phyloP scores from a whole-genome alignment of 2,329 filamentous ascomycete genomes.

The Colletotrichum incanum region DNA sequence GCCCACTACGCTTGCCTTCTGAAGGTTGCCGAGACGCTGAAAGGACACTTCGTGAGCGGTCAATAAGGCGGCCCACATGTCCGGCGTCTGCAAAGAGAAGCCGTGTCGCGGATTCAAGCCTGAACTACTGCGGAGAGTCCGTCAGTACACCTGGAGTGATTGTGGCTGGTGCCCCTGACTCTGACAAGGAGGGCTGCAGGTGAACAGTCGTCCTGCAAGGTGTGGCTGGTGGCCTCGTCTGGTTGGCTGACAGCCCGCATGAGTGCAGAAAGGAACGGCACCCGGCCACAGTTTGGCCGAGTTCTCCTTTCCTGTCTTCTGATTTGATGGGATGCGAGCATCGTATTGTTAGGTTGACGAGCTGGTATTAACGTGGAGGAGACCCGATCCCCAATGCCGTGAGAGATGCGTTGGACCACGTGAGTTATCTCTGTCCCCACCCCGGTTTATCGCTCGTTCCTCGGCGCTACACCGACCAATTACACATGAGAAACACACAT shows the following conservation, averaged over 20 bases:
- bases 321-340: constrained; percentile 25
- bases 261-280: constrained; percentile 17
- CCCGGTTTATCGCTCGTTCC: constrained; percentile 26
- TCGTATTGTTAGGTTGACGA: constrained; percentile 9
- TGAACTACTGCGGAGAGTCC: constrained; percentile 16
- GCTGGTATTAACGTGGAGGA: not conserved
- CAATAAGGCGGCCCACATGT: constrained; percentile 5
- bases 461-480: constrained; percentile 29
- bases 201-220: not conserved
- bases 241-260: constrained; percentile 25
- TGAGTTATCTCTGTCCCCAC: constrained; percentile 9
- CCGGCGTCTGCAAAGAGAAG: not conserved
- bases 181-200: constrained; percentile 8
- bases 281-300: constrained; percentile 31
- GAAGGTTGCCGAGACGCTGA: constrained; percentile 12
- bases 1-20: not conserved
- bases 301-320: not conserved
- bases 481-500: not conserved
- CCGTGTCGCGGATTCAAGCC: not conserved
- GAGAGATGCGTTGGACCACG: constrained; percentile 2
- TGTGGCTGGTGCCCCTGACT: constrained; percentile 31
- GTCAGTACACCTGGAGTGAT: constrained; percentile 1
- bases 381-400: constrained; percentile 6
- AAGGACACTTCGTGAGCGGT: not conserved
- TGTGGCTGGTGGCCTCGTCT: constrained; percentile 30